Percentiles rank a stretch among this genome's conserved stretches.
Evolutionary conservation across 345 rosid species (phyloP).

Genomic region (Rhizophora mangle): DNA sequence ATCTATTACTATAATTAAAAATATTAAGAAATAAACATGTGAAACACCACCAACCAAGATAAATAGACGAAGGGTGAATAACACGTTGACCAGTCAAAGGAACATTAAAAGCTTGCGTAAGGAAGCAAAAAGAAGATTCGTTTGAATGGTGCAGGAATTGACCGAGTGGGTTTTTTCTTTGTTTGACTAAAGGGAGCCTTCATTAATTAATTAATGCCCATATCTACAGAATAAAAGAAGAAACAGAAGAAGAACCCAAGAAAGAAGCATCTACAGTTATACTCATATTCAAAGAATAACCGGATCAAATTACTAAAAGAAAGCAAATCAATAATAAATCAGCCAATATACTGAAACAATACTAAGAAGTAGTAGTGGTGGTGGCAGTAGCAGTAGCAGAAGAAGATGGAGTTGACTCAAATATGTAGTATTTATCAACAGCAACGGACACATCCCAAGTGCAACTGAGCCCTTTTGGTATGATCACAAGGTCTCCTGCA

Average conservation of each 20-base stretch:
- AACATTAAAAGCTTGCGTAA: slow-evolving; percentile 23
- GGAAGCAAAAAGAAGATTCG: slow-evolving; percentile 25
- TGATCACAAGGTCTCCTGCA: slow-evolving; percentile 83
- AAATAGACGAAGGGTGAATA: too few relatives aligned
- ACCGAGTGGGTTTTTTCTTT: slow-evolving; percentile 18
- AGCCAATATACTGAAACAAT: neutral
- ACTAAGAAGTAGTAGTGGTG: slow-evolving; percentile 12
- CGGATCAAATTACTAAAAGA: neutral
- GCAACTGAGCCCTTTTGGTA: slow-evolving; percentile 84
- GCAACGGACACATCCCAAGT: slow-evolving; percentile 89
- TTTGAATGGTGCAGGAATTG: slow-evolving; percentile 38
- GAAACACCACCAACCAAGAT: too few relatives aligned
- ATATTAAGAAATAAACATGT: too few relatives aligned
- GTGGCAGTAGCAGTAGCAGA: neutral
- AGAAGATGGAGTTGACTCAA: slow-evolving; percentile 42
- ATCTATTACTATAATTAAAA: too few relatives aligned
- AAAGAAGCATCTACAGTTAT: neutral
- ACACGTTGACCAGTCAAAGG: slow-evolving; percentile 45
- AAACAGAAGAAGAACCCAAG: neutral
- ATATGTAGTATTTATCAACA: slow-evolving; percentile 81
- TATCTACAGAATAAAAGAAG: too few relatives aligned
- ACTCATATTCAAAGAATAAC: too few relatives aligned
- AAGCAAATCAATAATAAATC: neutral
- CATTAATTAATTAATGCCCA: neutral
- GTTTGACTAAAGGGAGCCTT: slow-evolving; percentile 21